A percentile compares a stretch with the other conserved stretches of the same genome.
These are phyloP conservation scores for Capsicum pubescens DNA, from an alignment of 257 asterid genomes.

Conservation along the genomic window DNA sequence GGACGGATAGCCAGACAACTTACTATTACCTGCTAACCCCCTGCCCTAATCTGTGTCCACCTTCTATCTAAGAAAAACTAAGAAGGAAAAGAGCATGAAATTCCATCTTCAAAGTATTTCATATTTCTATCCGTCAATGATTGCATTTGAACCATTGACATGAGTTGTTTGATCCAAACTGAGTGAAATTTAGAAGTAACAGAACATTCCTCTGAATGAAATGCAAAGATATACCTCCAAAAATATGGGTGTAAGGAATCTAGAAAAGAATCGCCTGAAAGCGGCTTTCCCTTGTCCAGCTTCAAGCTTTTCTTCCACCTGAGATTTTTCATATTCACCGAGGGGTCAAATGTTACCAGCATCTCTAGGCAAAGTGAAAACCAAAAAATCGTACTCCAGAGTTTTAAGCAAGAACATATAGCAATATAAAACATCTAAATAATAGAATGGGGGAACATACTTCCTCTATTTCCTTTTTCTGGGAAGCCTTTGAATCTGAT, in stretches of 20 bases:
- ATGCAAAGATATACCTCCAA: conserved; percentile 63
- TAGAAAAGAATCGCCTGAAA: conserved; percentile 71
- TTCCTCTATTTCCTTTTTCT: conserved; percentile 92
- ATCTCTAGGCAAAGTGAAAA: not conserved
- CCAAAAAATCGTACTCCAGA: not conserved
- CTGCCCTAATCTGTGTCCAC: no score
- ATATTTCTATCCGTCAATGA: not conserved
- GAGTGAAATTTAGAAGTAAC: not conserved
- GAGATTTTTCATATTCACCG: conserved; percentile 31
- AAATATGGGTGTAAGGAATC: conserved; percentile 86
- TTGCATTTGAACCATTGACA: not conserved
- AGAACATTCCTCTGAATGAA: not conserved
- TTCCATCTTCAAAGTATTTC: not conserved
- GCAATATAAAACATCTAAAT: not conserved
- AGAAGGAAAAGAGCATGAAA: not conserved
- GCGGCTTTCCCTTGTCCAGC: conserved; percentile 82
- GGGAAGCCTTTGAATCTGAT: conserved; percentile 84
- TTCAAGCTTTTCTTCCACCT: conserved; percentile 93
- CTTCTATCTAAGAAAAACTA: no score
- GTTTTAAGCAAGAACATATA: not conserved
- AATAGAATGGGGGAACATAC: conserved; percentile 46
- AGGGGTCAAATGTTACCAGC: not conserved
- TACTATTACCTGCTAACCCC: no score
- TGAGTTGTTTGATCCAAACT: not conserved
- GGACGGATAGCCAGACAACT: no score